phyloP scores from a whole-genome alignment of 1,284 basidiomycete genomes.

The Trametes versicolor region DNA sequence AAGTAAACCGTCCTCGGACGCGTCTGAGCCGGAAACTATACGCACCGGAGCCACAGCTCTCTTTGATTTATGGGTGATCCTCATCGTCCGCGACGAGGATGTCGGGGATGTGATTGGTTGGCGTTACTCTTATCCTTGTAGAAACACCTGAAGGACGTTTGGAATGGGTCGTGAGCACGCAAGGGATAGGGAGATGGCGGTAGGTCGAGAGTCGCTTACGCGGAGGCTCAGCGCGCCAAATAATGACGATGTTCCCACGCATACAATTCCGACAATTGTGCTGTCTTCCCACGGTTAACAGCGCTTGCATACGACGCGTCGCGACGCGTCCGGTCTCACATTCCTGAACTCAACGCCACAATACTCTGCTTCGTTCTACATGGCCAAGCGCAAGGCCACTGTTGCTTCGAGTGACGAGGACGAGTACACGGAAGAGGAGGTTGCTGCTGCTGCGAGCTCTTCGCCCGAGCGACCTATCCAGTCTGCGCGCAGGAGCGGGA shows the following conservation, averaged over 20 bases:
- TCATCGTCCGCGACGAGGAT: constrained; percentile 71
- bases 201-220: constrained; percentile 39
- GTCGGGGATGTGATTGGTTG: constrained; percentile 49
- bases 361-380: constrained; percentile 18
- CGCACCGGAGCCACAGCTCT: constrained; percentile 75
- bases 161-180: constrained; percentile 7
- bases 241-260: constrained; percentile 37
- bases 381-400: constrained; percentile 51
- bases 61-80: constrained; percentile 84
- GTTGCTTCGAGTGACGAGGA: constrained; percentile 44
- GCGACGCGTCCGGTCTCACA: constrained; percentile 1
- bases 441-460: constrained; percentile 19
- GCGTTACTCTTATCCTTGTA: constrained; percentile 25
- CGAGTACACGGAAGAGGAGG: constrained; percentile 34
- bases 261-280: constrained; percentile 19
- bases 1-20: constrained; percentile 14
- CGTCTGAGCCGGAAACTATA: constrained; percentile 25
- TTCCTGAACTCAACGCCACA: background rate
- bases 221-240: constrained; percentile 27
- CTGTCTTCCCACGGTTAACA: constrained; percentile 32
- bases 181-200: constrained; percentile 30
- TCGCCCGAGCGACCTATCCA: constrained; percentile 31
- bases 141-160: constrained; percentile 26
- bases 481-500: constrained; percentile 30
- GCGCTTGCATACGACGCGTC: constrained; percentile 19